Percentiles rank a stretch among this genome's conserved stretches.
Evolutionary conservation across 169 alveolate genomes (phyloP).

Genomic region (Plasmodium ovale): DNA sequence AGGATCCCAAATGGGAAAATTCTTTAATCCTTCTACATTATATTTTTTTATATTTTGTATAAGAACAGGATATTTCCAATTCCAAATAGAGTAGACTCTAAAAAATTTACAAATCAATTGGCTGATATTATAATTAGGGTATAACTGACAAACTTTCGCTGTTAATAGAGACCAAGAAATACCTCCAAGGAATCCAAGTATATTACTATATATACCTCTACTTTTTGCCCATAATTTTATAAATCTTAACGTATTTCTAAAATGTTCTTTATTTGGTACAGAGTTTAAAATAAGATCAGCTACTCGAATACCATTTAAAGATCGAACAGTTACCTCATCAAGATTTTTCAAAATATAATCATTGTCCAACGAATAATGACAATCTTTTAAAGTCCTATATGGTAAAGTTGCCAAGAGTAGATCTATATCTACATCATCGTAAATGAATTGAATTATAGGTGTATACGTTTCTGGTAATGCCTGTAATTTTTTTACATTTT

Average conservation of each 20-base stretch:
- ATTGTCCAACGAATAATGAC: conserved; percentile 87
- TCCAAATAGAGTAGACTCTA: conserved; percentile 91
- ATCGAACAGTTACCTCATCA: conserved; percentile 92
- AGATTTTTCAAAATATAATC: conserved; percentile 86
- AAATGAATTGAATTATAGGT: conserved; percentile 95
- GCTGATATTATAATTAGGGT: conserved; percentile 95
- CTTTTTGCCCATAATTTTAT: conserved; percentile 98
- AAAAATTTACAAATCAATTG: conserved; percentile 95
- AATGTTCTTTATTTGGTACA: conserved; percentile 94
- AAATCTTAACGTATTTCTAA: conserved; percentile 94
- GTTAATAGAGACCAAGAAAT: conserved; percentile 99
- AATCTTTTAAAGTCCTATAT: conserved; percentile 86
- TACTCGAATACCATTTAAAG: conserved; percentile 96
- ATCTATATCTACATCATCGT: conserved; percentile 96
- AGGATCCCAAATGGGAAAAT: conserved; percentile 95
- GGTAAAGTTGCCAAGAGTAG: conserved; percentile 96
- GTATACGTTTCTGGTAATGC: conserved; percentile 97
- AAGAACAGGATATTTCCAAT: conserved; percentile 92
- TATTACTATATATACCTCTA: conserved; percentile 98
- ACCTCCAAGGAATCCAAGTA: conserved; percentile 98
- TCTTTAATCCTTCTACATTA: conserved; percentile 90
- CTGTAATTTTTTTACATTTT: conserved; percentile 92
- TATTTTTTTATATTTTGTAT: conserved; percentile 91
- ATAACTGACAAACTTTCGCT: conserved; percentile 96
- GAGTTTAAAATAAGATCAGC: conserved; percentile 94